These are phyloP conservation scores for Colletotrichum somersetense DNA, from an alignment of 2,329 filamentous ascomycete species.

Conservation along the genomic window DNA sequence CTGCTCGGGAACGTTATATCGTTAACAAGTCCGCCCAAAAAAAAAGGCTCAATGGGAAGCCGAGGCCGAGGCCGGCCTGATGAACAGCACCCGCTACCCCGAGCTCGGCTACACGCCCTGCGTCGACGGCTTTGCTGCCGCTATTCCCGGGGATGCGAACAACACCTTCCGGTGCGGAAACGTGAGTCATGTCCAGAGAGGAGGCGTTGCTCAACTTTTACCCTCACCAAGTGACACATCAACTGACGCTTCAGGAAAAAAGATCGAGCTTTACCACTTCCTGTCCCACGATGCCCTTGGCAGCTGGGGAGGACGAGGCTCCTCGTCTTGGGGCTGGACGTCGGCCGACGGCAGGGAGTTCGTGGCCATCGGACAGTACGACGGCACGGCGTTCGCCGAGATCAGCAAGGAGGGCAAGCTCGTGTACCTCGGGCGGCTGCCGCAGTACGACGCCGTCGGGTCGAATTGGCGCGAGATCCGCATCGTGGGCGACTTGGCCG, in stretches of 20 bases:
- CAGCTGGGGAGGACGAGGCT: conserved; percentile 50
- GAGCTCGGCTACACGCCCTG: conserved; percentile 56
- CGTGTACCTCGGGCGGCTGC: conserved; percentile 65
- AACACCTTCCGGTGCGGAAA: conserved; percentile 64
- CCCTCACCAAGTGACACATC: too few species aligned
- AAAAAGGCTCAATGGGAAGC: conserved; percentile 50
- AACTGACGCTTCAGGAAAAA: neutral
- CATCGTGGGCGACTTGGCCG: conserved; percentile 52
- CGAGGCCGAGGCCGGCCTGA: conserved; percentile 51
- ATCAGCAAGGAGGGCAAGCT: conserved; percentile 63
- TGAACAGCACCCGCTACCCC: conserved; percentile 53
- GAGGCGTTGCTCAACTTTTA: too few species aligned
- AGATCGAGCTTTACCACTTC: conserved; percentile 54
- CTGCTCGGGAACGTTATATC: neutral
- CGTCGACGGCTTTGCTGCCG: conserved; percentile 57
- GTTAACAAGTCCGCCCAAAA: neutral
- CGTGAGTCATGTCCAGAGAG: conserved; percentile 45
- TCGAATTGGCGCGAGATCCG: conserved; percentile 67
- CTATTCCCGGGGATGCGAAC: conserved; percentile 58
- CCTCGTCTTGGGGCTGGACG: conserved; percentile 66
- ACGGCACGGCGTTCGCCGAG: conserved; percentile 67
- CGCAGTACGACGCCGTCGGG: conserved; percentile 58
- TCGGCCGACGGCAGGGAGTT: conserved; percentile 66
- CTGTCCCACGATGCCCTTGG: conserved; percentile 52
- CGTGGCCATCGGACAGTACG: conserved; percentile 65